Percentiles rank a stretch among this genome's conserved stretches.
These are phyloP conservation scores for Psophocarpus tetragonolobus DNA, from an alignment of 306 rosid species.

Conservation along the genomic window DNA sequence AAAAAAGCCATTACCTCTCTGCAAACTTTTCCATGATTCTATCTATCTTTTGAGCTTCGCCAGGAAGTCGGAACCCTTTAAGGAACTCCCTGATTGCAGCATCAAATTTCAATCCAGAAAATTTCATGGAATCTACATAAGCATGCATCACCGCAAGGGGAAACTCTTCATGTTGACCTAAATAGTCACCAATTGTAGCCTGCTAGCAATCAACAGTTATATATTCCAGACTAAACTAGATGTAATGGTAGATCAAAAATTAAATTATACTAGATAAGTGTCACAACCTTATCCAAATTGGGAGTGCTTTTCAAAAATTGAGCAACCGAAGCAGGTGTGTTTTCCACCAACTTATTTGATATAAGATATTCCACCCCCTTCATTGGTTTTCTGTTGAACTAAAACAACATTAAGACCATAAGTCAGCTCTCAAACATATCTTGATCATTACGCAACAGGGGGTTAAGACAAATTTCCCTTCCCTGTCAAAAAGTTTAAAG, in stretches of 20 bases:
- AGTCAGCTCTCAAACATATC: constrained; percentile 48
- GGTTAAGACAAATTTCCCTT: constrained; percentile 16
- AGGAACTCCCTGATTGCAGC: constrained; percentile 96
- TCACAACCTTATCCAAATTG: constrained; percentile 82
- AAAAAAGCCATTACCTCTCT: constrained; percentile 62
- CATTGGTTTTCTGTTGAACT: constrained; percentile 91
- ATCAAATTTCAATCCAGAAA: constrained; percentile 91
- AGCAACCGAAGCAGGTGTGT: constrained; percentile 84
- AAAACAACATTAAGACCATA: constrained; percentile 48
- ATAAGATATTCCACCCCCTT: constrained; percentile 88
- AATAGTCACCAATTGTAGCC: constrained; percentile 94
- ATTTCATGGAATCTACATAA: constrained; percentile 88
- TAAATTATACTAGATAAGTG: constrained; percentile 28
- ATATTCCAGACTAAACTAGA: constrained; percentile 35
- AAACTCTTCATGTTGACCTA: constrained; percentile 99
- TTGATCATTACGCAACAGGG: constrained; percentile 25
- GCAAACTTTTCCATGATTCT: constrained; percentile 99
- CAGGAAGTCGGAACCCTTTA: constrained; percentile 96
- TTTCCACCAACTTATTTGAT: constrained; percentile 88
- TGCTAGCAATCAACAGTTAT: constrained; percentile 48
- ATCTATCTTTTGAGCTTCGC: constrained; percentile 99
- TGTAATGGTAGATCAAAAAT: constrained; percentile 20
- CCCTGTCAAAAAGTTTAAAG: constrained; percentile 32
- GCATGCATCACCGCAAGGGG: constrained; percentile 99
- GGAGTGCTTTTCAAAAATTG: constrained; percentile 85